phyloP scores from a whole-genome alignment of 495 filamentous ascomycete genomes.

The Hypoxylon cercidicola region DNA sequence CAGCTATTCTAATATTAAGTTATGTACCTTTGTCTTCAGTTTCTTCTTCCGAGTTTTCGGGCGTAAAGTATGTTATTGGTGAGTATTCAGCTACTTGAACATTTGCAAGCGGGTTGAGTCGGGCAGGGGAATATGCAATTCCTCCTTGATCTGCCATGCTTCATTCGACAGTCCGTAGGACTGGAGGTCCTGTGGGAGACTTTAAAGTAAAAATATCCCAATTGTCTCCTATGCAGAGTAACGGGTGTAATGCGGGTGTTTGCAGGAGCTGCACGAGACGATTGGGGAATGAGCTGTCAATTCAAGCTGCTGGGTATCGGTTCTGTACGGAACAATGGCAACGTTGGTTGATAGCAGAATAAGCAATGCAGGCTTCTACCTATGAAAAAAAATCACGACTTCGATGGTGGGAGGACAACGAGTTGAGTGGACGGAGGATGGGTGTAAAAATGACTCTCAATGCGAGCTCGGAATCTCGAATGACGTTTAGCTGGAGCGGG shows the following conservation, averaged over 20 bases:
- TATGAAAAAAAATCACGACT: conserved; percentile 35
- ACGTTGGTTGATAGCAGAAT: conserved; percentile 28
- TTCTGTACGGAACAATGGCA: conserved; percentile 34
- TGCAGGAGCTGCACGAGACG: conserved; percentile 30
- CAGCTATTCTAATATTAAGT: conserved; percentile 4
- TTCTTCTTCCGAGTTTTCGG: conserved; percentile 44
- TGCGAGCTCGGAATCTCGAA: conserved; percentile 37
- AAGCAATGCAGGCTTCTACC: conserved; percentile 37
- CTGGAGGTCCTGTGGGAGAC: conserved; percentile 17
- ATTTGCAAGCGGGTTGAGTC: conserved; percentile 48
- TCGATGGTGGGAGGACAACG: conserved; percentile 30
- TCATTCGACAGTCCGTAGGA: conserved; percentile 17
- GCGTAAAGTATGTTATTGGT: conserved; percentile 49
- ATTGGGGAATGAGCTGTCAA: conserved; percentile 35
- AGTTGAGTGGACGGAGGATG: conserved; percentile 39
- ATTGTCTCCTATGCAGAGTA: conserved; percentile 32
- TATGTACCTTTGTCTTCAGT: conserved; percentile 45
- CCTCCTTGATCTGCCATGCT: conserved; percentile 44
- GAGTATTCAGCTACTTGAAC: conserved; percentile 55
- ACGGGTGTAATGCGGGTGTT: conserved; percentile 37
- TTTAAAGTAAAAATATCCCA: conserved; percentile 17
- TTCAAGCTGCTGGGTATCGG: conserved; percentile 38
- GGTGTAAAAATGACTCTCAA: conserved; percentile 40
- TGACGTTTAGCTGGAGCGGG: conserved; percentile 36
- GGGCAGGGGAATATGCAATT: conserved; percentile 53